Evolutionary conservation across 345 rosid genomes (phyloP), one percentile per base, ranked within the genome.

Genomic region (Jatropha curcas): DNA sequence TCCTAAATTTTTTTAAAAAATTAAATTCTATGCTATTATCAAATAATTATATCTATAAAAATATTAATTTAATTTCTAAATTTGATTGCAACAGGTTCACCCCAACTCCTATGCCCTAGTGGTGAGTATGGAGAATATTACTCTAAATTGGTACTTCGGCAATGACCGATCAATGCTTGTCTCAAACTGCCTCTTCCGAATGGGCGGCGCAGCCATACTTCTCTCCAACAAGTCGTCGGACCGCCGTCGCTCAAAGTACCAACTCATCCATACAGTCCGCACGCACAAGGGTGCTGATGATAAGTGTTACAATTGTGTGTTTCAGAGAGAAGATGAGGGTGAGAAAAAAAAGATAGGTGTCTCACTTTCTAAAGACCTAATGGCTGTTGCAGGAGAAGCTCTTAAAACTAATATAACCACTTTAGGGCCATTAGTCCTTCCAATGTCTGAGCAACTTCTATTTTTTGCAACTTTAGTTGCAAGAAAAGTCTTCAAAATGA

Each of bases 381-480:
- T 94, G 97, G 93, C 94, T 0, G 93, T 94, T 13, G 98, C 98
- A 0, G 97, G 98, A 45, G 98, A 93, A 83, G 93, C 98, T 63
- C 89, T 93, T 7, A 93, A 93, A 57, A 84, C 98, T 24, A 93
- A 93, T 72, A 93, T 93, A 50, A 93, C 97, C n/a, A 91, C 98
- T 0, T 79, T 94, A 0, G 98, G 97, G 4, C 98, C 98, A 1
- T 37, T 94, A 6, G 98, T 94, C 51, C 83, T 94, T 9, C 97
- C 98, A 41, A 85, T 94, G 90, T 91, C 98, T 3, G 98, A 94
- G 71, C 98, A 94, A 45, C 88, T 90, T 65, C 84, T 91, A 24
- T 91, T 94, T 53, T 84, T 88, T 20, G 80, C 78, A 0, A 91
- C 98, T 5, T 63, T 94, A 1, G 91, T 90, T 0, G 92, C 89